Evolutionary conservation across 305 asterid species (phyloP), one percentile per base, ranked within the genome.

Genomic region (Euphrasia arctica): DNA sequence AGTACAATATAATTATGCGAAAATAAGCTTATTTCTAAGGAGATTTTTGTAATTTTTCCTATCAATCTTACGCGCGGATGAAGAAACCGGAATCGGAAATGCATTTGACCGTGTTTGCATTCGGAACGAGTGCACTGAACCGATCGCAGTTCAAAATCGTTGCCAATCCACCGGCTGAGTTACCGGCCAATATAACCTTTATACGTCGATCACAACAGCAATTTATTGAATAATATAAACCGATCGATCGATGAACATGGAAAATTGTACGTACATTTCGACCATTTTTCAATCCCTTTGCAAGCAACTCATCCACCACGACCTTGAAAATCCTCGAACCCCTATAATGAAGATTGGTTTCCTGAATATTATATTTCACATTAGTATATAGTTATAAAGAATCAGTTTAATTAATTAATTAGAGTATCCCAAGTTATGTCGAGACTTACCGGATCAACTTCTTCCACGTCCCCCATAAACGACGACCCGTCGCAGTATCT

Each of bases 401-500:
- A 25, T 25, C 27, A 25, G 27, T 25, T 25, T 25, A 25, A 25
- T 25, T 25, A 25, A 25, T 25, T 25, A 25, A 25, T 25, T 25
- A 25, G 50, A 8, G 50, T 43, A 43, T 10, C 11, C 11, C 50
- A 43, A 43, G 9, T 43, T 43, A 43, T 49, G 14, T n/a, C 1
- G 15, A 2, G 55, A 50, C 76, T 66, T 50, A 79, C 80, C 5
- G 77, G 67, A 61, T 63, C 51, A 6, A 64, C 72, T 13, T 18
- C 73, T 59, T 72, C 70, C 0, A 72, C 68, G 10, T 75, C 74
- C 2, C 76, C 85, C 1, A 74, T 64, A 55, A 75, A 82, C 0
- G 85, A 78, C 12, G 81, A 66, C 3, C 85, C 84, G 25, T 84
- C 91, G 14, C 88, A 82, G 2, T 84, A 81, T 34, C 59, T 32